Evolutionary conservation across 129 eudicot genomes (phyloP).

Genomic region (Chrysanthemum lavandulifolium): DNA sequence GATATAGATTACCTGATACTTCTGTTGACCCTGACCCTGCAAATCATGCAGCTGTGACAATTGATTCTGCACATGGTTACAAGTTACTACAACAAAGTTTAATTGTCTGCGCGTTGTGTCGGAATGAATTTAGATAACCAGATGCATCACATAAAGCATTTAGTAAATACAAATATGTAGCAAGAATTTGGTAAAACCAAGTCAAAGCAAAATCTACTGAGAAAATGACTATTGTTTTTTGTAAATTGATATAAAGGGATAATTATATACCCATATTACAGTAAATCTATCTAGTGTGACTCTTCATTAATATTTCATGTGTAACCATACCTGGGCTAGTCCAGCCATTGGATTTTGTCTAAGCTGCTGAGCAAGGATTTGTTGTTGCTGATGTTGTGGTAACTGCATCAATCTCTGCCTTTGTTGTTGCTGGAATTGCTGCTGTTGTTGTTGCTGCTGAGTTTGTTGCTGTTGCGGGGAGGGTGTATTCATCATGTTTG

Average conservation of each 20-base stretch:
- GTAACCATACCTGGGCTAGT: slow-evolving; percentile 63
- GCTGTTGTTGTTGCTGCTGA: slow-evolving; percentile 65
- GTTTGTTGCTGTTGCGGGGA: slow-evolving; percentile 98
- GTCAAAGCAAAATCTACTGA: too few species aligned
- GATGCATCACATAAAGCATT: too few species aligned
- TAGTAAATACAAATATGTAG: too few species aligned
- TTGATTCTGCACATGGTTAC: slow-evolving; percentile 48
- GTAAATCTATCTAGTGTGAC: not conserved
- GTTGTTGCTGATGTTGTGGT: slow-evolving; percentile 88
- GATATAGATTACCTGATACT: slow-evolving; percentile 49
- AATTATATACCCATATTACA: not conserved
- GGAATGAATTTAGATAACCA: too few species aligned
- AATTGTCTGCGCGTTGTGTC: too few species aligned
- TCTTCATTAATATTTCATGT: not conserved
- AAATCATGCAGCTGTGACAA: slow-evolving; percentile 74
- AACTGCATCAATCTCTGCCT: slow-evolving; percentile 85
- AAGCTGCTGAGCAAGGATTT: slow-evolving; percentile 72
- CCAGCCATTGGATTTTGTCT: slow-evolving; percentile 83
- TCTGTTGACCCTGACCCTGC: slow-evolving; percentile 68
- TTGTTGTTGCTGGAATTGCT: slow-evolving; percentile 43
- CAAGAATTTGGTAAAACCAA: too few species aligned
- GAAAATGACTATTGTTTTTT: too few species aligned
- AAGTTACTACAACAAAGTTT: too few species aligned
- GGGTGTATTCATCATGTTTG: slow-evolving; percentile 80
- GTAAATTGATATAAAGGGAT: not conserved